These are phyloP conservation scores for Ciborinia camelliae DNA, from an alignment of 2,329 filamentous ascomycete species.

Conservation along the genomic window DNA sequence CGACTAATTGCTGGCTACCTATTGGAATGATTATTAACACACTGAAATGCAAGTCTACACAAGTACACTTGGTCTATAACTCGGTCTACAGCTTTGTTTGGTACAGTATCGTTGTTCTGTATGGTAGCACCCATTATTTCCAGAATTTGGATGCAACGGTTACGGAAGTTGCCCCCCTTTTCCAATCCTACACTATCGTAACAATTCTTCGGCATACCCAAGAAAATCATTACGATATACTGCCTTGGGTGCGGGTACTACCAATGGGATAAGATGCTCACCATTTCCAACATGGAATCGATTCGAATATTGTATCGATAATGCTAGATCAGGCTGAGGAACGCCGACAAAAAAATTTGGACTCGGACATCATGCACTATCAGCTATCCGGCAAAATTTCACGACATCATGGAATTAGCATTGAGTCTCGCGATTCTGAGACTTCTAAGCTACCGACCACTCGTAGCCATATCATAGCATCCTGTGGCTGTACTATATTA, in stretches of 20 bases:
- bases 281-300: conserved; percentile 11
- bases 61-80: conserved; percentile 14
- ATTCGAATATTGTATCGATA: conserved; percentile 11
- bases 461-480: conserved; percentile 23
- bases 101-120: conserved; percentile 9
- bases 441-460: conserved; percentile 17
- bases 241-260: conserved; percentile 11
- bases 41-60: conserved; percentile 1
- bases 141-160: conserved; percentile 4
- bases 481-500: conserved; percentile 25
- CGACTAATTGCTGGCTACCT: conserved; percentile 7
- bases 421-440: conserved; percentile 19
- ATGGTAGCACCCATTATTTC: conserved; percentile 11
- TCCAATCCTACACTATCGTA: conserved; percentile 6
- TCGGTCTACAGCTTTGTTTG: conserved; percentile 1
- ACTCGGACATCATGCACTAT: conserved; percentile 25
- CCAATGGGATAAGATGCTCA: conserved; percentile 10
- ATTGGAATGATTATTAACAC: conserved; percentile 15
- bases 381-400: conserved; percentile 30
- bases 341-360: conserved; percentile 13
- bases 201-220: conserved; percentile 9
- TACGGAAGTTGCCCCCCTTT: conserved; percentile 10
- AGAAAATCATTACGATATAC: conserved; percentile 9
- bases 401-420: conserved; percentile 20
- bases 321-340: conserved; percentile 19